Evolutionary conservation across 805 yeast genomes (phyloP), one percentile per base, ranked within the genome.

Genomic region (Candida sonorensis): DNA sequence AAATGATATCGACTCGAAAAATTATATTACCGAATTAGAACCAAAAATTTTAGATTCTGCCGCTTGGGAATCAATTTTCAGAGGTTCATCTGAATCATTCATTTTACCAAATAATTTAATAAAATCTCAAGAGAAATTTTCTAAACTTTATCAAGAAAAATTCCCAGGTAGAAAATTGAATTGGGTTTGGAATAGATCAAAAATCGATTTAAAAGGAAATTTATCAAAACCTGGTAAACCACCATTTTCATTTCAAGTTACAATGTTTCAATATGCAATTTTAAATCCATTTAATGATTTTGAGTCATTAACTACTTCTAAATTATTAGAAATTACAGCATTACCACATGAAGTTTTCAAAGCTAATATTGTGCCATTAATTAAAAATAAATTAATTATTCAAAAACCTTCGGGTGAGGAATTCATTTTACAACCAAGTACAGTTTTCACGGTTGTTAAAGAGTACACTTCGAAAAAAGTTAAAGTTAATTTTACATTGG

Each of bases 111-210:
- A 66, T 5, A 82, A 76, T 41, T 66, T 94, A 37, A 54, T 65
- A 35, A 66, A 67, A 25, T 73, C 94, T 1, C 74, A 80, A 46
- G 75, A 78, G 33, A 72, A 73, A 33, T 76, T 90, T 34, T 77
- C 77, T 35, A 67, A 71, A 25, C 67, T 82, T 38, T 94, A 90
- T 57, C 67, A 73, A 26, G 63, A 67, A 22, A 80, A 81, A 48
- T 97, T 90, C 57, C 74, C 67, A 40, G 97, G 97, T 10, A 73
- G 97, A 57, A 77, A 85, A 42, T 71, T 92, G 47, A 82, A 84
- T 51, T 92, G 99, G 99, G 71, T 90, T 38, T 92, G 97, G 97
- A 81, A 86, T 48, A 76, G 85, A 53, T 85, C 94, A 29, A 81
- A 90, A 56, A 92, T 94, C 38, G 99, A 92, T 55, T 61, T 92